These are phyloP conservation scores for Delphinella strobiligena DNA, from an alignment of 2,329 filamentous ascomycete genomes.

Conservation along the genomic window DNA sequence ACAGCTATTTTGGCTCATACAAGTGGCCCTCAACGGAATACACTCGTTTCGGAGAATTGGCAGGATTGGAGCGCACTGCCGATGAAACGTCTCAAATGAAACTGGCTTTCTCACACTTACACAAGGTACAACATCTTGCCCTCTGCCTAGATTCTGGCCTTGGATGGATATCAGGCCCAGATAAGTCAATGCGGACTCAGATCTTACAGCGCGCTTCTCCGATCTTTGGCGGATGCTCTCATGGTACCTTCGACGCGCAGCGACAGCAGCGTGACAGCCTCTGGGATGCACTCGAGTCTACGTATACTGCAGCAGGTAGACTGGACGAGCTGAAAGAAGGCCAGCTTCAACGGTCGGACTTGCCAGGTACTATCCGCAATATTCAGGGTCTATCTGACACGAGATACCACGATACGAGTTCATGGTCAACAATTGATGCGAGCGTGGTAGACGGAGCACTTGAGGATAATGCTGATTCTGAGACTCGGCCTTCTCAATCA, in stretches of 20 bases:
- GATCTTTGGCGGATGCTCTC: slow-evolving; percentile 33
- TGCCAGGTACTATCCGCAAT: slow-evolving; percentile 1
- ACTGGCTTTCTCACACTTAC: slow-evolving; percentile 45
- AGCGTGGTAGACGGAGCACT: neutral
- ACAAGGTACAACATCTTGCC: slow-evolving; percentile 48
- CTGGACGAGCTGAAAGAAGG: slow-evolving; percentile 17
- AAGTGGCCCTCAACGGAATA: slow-evolving; percentile 51
- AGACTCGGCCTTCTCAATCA: neutral
- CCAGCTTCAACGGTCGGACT: slow-evolving; percentile 19
- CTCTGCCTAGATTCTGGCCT: slow-evolving; percentile 56
- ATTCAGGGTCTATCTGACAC: slow-evolving; percentile 2
- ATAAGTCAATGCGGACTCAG: slow-evolving; percentile 38
- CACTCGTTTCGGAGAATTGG: slow-evolving; percentile 46
- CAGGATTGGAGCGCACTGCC: slow-evolving; percentile 49
- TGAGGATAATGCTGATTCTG: neutral
- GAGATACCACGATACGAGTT: neutral
- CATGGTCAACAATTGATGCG: slow-evolving; percentile 6
- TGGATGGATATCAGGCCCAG: slow-evolving; percentile 54
- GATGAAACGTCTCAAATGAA: slow-evolving; percentile 53
- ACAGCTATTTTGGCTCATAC: slow-evolving; percentile 53
- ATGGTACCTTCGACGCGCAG: slow-evolving; percentile 25
- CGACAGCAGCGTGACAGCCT: slow-evolving; percentile 23
- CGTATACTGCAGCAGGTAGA: slow-evolving; percentile 13
- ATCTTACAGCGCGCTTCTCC: slow-evolving; percentile 30
- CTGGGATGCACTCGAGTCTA: slow-evolving; percentile 19